A percentile compares a stretch with the other conserved stretches of the same genome.
phyloP scores from a whole-genome alignment of 2,329 filamentous ascomycete species.

The Arthroderma sp. region DNA sequence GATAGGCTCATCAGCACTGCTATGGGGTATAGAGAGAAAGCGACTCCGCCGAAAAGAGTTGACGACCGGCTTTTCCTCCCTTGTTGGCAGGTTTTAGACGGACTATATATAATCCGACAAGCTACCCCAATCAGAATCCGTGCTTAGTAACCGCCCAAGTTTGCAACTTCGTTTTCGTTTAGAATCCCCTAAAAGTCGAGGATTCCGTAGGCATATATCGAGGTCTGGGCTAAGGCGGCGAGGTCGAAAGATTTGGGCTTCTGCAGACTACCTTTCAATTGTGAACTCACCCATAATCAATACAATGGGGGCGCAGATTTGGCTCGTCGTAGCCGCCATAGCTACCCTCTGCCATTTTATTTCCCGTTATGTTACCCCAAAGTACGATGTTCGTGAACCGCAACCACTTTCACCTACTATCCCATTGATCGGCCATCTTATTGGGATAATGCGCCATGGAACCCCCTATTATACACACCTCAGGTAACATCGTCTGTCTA shows the following conservation, averaged over 20 bases:
- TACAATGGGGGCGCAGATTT: background rate
- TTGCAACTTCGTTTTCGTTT: background rate
- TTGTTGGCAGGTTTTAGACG: no score
- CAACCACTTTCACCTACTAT: conserved; percentile 15
- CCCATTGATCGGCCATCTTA: conserved; percentile 21
- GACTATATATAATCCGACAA: no score
- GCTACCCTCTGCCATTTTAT: background rate
- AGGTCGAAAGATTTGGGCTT: no score
- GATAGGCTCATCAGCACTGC: no score
- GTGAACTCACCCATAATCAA: no score
- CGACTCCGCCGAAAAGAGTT: no score
- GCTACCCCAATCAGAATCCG: background rate
- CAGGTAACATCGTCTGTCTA: conserved; percentile 6
- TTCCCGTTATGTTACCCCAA: background rate
- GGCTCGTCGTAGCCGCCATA: background rate
- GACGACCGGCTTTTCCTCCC: background rate
- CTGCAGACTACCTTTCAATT: no score
- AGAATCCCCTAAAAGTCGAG: background rate
- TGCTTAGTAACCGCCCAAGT: background rate
- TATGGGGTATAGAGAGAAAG: no score
- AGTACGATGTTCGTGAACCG: background rate
- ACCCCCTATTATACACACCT: conserved; percentile 16
- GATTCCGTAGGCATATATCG: no score
- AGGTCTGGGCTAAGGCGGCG: no score
- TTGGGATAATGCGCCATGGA: conserved; percentile 19